Conservation (phyloP, 23 red algal genomes). For the Pyropia yezoensis region DNA sequence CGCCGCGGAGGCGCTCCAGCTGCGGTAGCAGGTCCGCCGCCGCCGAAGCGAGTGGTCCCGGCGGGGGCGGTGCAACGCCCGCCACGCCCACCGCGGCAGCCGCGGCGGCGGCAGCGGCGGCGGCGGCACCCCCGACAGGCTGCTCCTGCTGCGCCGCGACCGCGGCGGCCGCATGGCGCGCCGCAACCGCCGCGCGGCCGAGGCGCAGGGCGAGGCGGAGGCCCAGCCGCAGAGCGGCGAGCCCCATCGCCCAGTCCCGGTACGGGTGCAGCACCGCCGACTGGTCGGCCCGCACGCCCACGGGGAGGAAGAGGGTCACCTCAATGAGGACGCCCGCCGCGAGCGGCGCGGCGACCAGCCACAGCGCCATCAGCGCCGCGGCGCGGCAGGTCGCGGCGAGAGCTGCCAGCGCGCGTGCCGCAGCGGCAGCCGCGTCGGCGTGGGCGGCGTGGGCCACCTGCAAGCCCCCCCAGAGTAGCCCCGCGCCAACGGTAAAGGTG, state of each 20-base stretch:
- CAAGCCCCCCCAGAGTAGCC: conserved; percentile 15
- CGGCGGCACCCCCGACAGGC: not conserved
- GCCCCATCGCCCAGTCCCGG: conserved; percentile 67
- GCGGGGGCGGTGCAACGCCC: too few relatives aligned
- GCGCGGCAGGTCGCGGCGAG: conserved; percentile 22
- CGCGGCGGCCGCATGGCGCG: conserved; percentile 1
- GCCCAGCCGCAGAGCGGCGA: conserved; percentile 27
- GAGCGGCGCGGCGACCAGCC: conserved; percentile 46
- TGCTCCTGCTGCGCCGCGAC: conserved; percentile 19
- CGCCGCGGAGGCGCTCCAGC: too few relatives aligned
- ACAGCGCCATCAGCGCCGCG: conserved; percentile 19
- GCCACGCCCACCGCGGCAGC: too few relatives aligned
- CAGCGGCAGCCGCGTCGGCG: conserved; percentile 17
- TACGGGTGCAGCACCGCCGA: conserved; percentile 45
- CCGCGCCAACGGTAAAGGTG: conserved; percentile 46
- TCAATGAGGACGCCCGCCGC: conserved; percentile 58
- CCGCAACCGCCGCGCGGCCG: conserved; percentile 11
- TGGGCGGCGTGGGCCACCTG: conserved; percentile 11
- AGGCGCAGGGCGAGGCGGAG: conserved; percentile 9
- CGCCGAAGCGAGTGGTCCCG: too few relatives aligned
- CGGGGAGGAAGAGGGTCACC: conserved; percentile 42
- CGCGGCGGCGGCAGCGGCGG: too few relatives aligned
- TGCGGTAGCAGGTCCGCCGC: too few relatives aligned
- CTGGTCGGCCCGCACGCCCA: conserved; percentile 36
- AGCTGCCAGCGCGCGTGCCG: conserved; percentile 17